These are phyloP conservation scores for Zychaea mexicana DNA, from an alignment of 371 early-diverging fungal genomes.

Conservation along the genomic window DNA sequence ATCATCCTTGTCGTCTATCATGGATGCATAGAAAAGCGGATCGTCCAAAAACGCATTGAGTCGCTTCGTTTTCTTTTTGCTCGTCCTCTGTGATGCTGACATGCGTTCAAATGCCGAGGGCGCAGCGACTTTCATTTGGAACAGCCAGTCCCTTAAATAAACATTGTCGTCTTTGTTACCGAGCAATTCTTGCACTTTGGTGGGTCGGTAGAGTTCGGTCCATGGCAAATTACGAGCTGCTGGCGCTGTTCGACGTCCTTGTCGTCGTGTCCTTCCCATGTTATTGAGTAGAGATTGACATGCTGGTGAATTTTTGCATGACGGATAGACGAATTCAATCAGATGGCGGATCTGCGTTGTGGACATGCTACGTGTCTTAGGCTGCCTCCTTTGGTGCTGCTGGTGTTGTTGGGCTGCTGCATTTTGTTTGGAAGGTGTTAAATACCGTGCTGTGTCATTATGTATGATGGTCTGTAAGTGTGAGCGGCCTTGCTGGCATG, in stretches of 20 bases:
- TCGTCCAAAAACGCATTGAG: neutral
- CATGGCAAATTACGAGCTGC: constrained; percentile 12
- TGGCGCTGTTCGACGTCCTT: neutral
- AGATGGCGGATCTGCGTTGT: neutral
- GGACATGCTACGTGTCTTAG: neutral
- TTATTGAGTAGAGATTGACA: constrained; percentile 5
- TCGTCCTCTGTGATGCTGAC: neutral
- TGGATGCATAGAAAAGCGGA: neutral
- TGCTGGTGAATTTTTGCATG: neutral
- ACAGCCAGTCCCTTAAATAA: constrained; percentile 41
- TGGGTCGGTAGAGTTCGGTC: constrained; percentile 42
- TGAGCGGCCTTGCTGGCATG: neutral
- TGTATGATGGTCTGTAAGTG: neutral
- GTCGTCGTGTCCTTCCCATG: neutral
- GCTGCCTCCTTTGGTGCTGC: neutral
- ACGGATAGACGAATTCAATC: constrained; percentile 15
- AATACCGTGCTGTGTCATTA: neutral
- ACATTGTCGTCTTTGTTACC: constrained; percentile 22
- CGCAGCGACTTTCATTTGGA: constrained; percentile 39
- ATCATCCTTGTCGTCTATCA: constrained; percentile 2
- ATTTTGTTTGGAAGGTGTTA: neutral
- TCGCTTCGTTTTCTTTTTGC: neutral
- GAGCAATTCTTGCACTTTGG: constrained; percentile 19
- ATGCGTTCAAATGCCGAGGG: constrained; percentile 10
- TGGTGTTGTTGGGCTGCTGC: neutral